Evolutionary conservation across 352 stramenopile genomes (phyloP).

Genomic region (Globisporangium camurandrum): DNA sequence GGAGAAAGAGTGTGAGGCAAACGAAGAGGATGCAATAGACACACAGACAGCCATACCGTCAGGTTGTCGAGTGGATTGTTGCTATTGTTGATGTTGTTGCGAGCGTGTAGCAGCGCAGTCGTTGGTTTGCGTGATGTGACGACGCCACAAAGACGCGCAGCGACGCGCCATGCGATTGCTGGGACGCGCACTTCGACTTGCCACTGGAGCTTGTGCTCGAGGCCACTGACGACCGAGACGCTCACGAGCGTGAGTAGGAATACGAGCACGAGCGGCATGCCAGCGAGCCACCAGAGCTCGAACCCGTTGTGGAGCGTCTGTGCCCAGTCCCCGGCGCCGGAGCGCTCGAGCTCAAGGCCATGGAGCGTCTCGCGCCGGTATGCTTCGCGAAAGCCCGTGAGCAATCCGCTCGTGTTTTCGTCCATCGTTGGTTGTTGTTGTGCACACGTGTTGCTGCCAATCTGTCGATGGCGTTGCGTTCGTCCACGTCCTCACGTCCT

Average conservation of each 20-base stretch:
- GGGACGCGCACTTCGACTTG: constrained; percentile 15
- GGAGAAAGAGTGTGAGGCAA: background rate
- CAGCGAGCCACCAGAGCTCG: constrained; percentile 81
- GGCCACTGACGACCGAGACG: constrained; percentile 54
- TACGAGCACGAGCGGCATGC: constrained; percentile 66
- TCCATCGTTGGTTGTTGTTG: constrained; percentile 48
- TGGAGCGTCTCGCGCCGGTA: constrained; percentile 54
- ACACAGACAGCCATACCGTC: constrained; percentile 13
- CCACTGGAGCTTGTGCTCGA: constrained; percentile 37
- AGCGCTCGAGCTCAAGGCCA: constrained; percentile 22
- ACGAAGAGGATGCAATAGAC: background rate
- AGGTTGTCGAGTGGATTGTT: constrained; percentile 11
- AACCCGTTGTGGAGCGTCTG: constrained; percentile 75
- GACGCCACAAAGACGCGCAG: constrained; percentile 8
- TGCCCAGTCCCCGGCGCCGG: constrained; percentile 22
- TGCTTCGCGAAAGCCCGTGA: constrained; percentile 34
- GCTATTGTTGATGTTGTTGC: too few relatives aligned
- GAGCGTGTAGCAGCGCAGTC: constrained; percentile 2
- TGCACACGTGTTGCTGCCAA: too few relatives aligned
- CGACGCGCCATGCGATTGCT: constrained; percentile 10
- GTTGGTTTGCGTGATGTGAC: background rate
- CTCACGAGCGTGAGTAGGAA: constrained; percentile 68
- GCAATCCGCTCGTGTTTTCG: constrained; percentile 54
- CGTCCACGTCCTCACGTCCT: too few relatives aligned
- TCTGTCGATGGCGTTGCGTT: too few relatives aligned